phyloP scores from a whole-genome alignment of 2,329 filamentous ascomycete species.

The Pezicula radicicola region DNA sequence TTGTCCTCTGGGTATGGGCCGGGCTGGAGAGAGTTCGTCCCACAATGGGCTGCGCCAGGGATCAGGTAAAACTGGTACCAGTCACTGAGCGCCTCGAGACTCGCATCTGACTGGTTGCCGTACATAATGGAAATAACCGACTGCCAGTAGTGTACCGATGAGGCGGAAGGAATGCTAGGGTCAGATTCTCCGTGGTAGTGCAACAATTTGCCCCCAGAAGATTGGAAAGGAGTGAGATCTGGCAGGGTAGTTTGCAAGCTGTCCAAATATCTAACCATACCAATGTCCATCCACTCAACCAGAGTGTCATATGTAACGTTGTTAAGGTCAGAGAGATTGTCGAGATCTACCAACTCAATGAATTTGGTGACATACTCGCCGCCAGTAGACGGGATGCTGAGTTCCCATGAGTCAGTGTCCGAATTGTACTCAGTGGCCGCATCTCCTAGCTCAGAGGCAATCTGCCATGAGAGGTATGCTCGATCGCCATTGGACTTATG shows the following conservation, averaged over 20 bases:
- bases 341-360: conserved; percentile 35
- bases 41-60: too few relatives aligned
- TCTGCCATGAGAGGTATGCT: conserved; percentile 34
- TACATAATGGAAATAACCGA: too few relatives aligned
- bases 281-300: conserved; percentile 48
- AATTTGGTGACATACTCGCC: conserved; percentile 25
- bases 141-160: too few relatives aligned
- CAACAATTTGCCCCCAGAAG: too few relatives aligned
- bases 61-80: too few relatives aligned
- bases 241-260: conserved; percentile 53
- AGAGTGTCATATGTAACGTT: conserved; percentile 53
- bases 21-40: too few relatives aligned
- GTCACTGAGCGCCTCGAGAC: too few relatives aligned
- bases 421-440: conserved; percentile 29
- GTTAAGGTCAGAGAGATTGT: conserved; percentile 40
- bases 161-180: too few relatives aligned
- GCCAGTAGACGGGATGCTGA: conserved; percentile 30
- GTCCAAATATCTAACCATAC: conserved; percentile 44
- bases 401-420: conserved; percentile 28
- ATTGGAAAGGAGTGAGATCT: too few relatives aligned
- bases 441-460: conserved; percentile 26
- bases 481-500: conserved; percentile 31
- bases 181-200: too few relatives aligned
- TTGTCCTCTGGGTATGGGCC: too few relatives aligned
- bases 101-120: too few relatives aligned